A percentile compares a stretch with the other conserved stretches of the same genome.
Evolutionary conservation across 2,329 filamentous ascomycete genomes (phyloP).

Genomic region (Rutstroemia sydowiana): DNA sequence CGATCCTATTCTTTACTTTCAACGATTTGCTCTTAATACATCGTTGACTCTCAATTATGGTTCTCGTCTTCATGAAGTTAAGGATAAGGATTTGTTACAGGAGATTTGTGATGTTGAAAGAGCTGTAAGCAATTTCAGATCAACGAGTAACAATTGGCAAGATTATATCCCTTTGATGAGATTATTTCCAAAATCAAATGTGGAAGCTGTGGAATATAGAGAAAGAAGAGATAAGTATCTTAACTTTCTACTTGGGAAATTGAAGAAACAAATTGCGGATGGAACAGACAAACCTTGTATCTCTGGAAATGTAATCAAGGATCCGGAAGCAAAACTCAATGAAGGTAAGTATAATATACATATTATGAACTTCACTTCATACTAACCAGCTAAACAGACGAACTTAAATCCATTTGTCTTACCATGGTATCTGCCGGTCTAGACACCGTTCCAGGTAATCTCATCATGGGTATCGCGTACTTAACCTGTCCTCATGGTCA

Average conservation of each 20-base stretch:
- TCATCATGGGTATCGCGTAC: constrained; percentile 74
- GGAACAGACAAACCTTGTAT: constrained; percentile 63
- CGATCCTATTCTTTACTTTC: constrained; percentile 66
- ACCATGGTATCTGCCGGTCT: constrained; percentile 78
- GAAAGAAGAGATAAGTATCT: constrained; percentile 61
- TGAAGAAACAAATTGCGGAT: constrained; percentile 53
- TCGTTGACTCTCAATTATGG: constrained; percentile 75
- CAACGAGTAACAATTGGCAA: constrained; percentile 76
- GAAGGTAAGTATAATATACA: constrained; percentile 41
- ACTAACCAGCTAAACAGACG: constrained; percentile 45
- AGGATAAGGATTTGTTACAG: constrained; percentile 57
- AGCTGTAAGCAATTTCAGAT: constrained; percentile 67
- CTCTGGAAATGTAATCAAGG: constrained; percentile 55
- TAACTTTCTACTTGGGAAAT: constrained; percentile 48
- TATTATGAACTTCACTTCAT: no score
- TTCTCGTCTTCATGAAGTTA: constrained; percentile 59
- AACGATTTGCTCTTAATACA: constrained; percentile 70
- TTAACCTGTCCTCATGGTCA: constrained; percentile 62
- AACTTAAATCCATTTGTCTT: constrained; percentile 73
- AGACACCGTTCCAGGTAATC: constrained; percentile 72
- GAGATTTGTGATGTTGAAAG: constrained; percentile 73
- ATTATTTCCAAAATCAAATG: constrained; percentile 53
- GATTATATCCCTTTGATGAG: constrained; percentile 75
- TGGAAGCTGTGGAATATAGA: constrained; percentile 57
- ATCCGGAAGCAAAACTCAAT: constrained; percentile 59